Conservation (phyloP, 1,284 basidiomycete genomes). For the Ceratobasidium sp. region DNA sequence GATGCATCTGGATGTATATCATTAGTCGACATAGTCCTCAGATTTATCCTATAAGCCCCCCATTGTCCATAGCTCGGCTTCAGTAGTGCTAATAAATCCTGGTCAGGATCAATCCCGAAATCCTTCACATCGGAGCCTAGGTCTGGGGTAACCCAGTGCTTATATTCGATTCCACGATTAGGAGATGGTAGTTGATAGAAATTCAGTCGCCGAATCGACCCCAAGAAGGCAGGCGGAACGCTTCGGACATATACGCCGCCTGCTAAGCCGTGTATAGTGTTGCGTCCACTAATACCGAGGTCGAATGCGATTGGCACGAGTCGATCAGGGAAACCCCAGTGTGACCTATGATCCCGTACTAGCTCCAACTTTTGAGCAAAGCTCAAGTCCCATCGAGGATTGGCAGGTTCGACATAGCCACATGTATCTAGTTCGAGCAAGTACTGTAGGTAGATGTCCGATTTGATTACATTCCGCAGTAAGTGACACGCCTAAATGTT, state of each 20-base stretch:
- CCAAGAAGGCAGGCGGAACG: not conserved
- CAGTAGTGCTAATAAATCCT: conserved; percentile 20
- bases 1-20: not conserved
- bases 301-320: not conserved
- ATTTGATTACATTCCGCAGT: too few relatives aligned
- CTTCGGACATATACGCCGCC: conserved; percentile 23
- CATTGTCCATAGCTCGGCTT: not conserved
- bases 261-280: conserved; percentile 20
- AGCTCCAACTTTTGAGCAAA: conserved; percentile 18
- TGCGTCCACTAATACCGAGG: not conserved
- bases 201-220: not conserved
- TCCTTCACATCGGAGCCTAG: not conserved
- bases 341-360: conserved; percentile 5
- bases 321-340: not conserved
- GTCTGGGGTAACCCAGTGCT: conserved; percentile 10
- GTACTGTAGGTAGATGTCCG: not conserved
- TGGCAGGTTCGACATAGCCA: conserved; percentile 15
- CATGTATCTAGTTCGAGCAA: conserved; percentile 2
- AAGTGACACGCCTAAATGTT: too few relatives aligned
- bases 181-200: conserved; percentile 21
- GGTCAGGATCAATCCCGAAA: conserved; percentile 20
- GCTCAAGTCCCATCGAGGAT: conserved; percentile 5
- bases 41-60: not conserved
- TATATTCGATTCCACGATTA: conserved; percentile 2
- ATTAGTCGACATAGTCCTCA: not conserved